Percentiles rank a stretch among this genome's conserved stretches.
These are phyloP conservation scores for Colletotrichum lini DNA, from an alignment of 2,329 filamentous ascomycete species.

Conservation along the genomic window DNA sequence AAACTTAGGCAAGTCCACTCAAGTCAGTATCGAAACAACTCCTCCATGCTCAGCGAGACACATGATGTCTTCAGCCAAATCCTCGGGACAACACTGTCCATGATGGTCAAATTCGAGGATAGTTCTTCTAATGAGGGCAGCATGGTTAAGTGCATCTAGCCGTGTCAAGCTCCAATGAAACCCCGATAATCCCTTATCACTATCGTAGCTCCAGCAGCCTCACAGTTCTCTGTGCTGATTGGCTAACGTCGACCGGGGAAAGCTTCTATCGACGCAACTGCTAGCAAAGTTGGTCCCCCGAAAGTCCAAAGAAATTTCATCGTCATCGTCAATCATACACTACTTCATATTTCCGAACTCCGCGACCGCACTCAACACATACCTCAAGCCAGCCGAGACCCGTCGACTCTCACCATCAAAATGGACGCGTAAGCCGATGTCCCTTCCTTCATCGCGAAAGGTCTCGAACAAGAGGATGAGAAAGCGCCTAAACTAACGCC, in stretches of 20 bases:
- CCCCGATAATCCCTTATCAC: constrained; percentile 27
- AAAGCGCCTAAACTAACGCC: constrained; percentile 40
- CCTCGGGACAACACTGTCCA: background rate
- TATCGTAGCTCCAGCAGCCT: constrained; percentile 27
- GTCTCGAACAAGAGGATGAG: constrained; percentile 20
- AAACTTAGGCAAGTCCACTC: too few species aligned
- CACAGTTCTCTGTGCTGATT: constrained; percentile 4
- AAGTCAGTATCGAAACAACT: too few species aligned
- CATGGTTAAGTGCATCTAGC: constrained; percentile 17
- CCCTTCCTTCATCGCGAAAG: constrained; percentile 7
- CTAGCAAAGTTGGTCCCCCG: constrained; percentile 10
- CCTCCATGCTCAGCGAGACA: too few species aligned
- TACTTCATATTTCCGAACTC: constrained; percentile 1
- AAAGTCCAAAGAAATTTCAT: constrained; percentile 44
- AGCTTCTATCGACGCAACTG: constrained; percentile 27
- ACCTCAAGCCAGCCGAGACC: background rate
- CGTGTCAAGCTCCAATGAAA: background rate
- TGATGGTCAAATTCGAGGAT: background rate
- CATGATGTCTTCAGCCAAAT: too few species aligned
- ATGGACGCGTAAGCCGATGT: constrained; percentile 45
- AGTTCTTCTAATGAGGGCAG: too few species aligned
- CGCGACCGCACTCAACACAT: background rate
- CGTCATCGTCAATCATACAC: constrained; percentile 38
- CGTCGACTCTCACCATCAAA: background rate
- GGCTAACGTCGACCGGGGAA: constrained; percentile 29